Conservation (phyloP, 2,329 filamentous ascomycete species). For the Aspergillus uvarum region DNA sequence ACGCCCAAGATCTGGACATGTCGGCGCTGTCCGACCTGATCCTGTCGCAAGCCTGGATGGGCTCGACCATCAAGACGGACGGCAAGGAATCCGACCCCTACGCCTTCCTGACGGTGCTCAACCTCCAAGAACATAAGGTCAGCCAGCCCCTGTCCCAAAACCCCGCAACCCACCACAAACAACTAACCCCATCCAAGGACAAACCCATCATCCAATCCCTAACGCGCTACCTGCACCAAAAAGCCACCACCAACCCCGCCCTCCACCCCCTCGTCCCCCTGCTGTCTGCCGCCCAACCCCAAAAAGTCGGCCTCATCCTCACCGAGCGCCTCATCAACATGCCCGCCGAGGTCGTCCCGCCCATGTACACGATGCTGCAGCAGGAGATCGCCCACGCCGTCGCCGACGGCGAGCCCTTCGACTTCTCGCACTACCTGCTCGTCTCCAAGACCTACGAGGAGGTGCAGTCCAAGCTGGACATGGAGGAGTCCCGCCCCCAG, state of each 20-base stretch:
- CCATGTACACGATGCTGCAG: constrained; percentile 90
- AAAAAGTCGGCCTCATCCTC: constrained; percentile 75
- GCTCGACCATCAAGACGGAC: constrained; percentile 96
- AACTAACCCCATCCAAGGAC: constrained; percentile 38
- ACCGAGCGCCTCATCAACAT: constrained; percentile 95
- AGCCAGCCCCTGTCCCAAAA: constrained; percentile 9
- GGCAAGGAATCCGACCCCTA: constrained; percentile 90
- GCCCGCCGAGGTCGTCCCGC: constrained; percentile 86
- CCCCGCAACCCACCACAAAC: not conserved
- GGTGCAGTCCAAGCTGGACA: constrained; percentile 75
- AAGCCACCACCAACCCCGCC: constrained; percentile 53
- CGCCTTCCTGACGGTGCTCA: constrained; percentile 85
- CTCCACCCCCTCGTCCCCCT: constrained; percentile 60
- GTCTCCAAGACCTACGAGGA: constrained; percentile 91
- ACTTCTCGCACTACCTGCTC: constrained; percentile 89
- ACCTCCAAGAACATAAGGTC: constrained; percentile 71
- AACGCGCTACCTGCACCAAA: constrained; percentile 66
- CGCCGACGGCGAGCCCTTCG: constrained; percentile 86
- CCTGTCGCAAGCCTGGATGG: constrained; percentile 79
- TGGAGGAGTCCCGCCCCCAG: constrained; percentile 60
- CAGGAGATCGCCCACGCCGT: constrained; percentile 89
- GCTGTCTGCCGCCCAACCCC: constrained; percentile 51
- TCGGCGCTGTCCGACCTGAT: constrained; percentile 84
- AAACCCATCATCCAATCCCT: constrained; percentile 71
- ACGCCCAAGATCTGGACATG: constrained; percentile 81